These are phyloP conservation scores for Tubosaeta sp. DNA, from an alignment of 768 basidiomycete species.

Conservation along the genomic window DNA sequence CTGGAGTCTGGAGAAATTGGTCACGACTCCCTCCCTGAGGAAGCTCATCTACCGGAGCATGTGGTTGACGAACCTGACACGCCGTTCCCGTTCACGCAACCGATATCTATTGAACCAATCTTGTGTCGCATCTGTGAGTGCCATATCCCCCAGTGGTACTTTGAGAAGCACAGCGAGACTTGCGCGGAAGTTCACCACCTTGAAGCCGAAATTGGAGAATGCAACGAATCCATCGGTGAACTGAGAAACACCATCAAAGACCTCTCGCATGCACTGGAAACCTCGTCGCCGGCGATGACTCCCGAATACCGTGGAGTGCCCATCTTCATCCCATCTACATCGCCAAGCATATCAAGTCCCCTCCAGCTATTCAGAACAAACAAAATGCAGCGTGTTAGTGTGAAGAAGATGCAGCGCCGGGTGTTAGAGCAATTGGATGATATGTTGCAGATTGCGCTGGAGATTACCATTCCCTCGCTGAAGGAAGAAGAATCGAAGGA, in stretches of 20 bases:
- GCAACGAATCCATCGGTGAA: slow-evolving; percentile 89
- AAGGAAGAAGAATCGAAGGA: slow-evolving; percentile 90
- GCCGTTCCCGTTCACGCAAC: slow-evolving; percentile 71
- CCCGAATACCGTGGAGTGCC: slow-evolving; percentile 88
- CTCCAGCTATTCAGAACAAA: slow-evolving; percentile 71
- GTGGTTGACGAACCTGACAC: slow-evolving; percentile 46
- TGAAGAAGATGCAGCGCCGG: slow-evolving; percentile 77
- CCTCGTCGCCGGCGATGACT: slow-evolving; percentile 57
- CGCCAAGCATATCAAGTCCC: slow-evolving; percentile 69
- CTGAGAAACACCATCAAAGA: slow-evolving; percentile 83
- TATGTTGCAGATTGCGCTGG: slow-evolving; percentile 70
- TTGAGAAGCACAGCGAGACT: slow-evolving; percentile 99
- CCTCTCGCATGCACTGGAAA: slow-evolving; percentile 66
- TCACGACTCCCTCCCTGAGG: slow-evolving; percentile 33
- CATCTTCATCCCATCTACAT: slow-evolving; percentile 69
- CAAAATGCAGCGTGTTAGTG: slow-evolving; percentile 75
- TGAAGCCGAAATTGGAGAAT: slow-evolving; percentile 90
- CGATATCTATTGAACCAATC: slow-evolving; percentile 78
- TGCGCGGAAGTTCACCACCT: slow-evolving; percentile 94
- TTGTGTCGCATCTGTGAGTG: slow-evolving; percentile 98
- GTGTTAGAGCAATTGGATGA: slow-evolving; percentile 86
- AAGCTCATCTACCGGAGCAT: slow-evolving; percentile 37
- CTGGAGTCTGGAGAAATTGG: slow-evolving; percentile 45
- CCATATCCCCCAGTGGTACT: slow-evolving; percentile 97
- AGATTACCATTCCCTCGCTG: slow-evolving; percentile 82